Evolutionary conservation across 139 green algal genomes (phyloP).

Genomic region (Eudorina sp.): DNA sequence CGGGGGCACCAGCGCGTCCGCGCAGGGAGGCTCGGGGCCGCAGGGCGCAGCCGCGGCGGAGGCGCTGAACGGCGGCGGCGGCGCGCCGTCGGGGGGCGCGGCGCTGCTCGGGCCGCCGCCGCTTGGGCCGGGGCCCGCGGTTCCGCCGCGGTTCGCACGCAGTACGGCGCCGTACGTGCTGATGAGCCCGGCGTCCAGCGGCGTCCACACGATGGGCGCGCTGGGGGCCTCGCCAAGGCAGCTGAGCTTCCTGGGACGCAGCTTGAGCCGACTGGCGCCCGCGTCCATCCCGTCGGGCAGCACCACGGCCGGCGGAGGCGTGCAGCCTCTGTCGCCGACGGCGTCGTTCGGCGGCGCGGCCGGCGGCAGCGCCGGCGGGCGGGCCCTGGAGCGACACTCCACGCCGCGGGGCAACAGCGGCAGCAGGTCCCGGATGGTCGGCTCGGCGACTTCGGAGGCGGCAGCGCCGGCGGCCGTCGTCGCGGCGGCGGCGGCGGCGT

Average conservation of each 20-base stretch:
- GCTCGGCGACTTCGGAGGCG: too few species aligned
- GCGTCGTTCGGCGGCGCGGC: background rate
- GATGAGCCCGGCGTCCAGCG: background rate
- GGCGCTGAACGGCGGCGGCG: too few species aligned
- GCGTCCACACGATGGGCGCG: background rate
- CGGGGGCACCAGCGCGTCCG: too few species aligned
- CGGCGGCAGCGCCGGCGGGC: background rate
- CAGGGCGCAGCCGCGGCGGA: too few species aligned
- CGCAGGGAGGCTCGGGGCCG: too few species aligned
- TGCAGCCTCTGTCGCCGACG: background rate
- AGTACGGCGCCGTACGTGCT: background rate
- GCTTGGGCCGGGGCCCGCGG: background rate
- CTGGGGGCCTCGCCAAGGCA: constrained; percentile 27
- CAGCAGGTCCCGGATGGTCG: background rate
- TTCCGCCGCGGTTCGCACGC: background rate
- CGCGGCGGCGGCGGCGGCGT: background rate
- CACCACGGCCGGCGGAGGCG: background rate
- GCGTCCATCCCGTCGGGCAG: background rate
- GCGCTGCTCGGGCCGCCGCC: too few species aligned
- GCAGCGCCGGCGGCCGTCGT: too few species aligned
- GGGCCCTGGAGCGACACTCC: background rate
- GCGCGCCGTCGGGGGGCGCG: too few species aligned
- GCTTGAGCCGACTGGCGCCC: background rate
- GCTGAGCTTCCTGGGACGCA: constrained; percentile 36
- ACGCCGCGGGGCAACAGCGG: background rate